Percentiles rank a stretch among this genome's conserved stretches.
Conservation (phyloP, 2,329 filamentous ascomycete species). For the Mariannaea elegans region DNA sequence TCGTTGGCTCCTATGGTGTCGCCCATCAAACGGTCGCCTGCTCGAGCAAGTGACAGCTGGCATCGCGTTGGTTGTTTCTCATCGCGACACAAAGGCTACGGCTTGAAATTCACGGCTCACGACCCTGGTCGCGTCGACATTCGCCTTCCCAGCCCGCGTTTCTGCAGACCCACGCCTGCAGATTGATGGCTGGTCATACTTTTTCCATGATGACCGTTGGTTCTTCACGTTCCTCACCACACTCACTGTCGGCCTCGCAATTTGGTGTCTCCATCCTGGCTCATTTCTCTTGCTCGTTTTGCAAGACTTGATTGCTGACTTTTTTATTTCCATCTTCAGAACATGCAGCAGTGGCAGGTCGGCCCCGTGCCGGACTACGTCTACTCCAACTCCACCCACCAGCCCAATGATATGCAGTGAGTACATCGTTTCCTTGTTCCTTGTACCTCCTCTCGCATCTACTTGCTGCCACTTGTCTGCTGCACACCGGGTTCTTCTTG, state of each 20-base stretch:
- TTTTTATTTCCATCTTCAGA: slow-evolving; percentile 49
- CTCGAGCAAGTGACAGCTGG: slow-evolving; percentile 8
- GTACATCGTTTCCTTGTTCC: slow-evolving; percentile 53
- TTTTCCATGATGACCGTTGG: slow-evolving; percentile 15
- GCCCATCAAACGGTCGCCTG: slow-evolving; percentile 3
- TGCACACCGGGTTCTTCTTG: slow-evolving; percentile 28
- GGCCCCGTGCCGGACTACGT: slow-evolving; percentile 68
- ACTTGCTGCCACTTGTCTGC: slow-evolving; percentile 26
- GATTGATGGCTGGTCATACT: slow-evolving; percentile 29
- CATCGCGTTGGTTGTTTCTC: slow-evolving; percentile 12
- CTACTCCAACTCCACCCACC: slow-evolving; percentile 63
- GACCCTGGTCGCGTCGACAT: slow-evolving; percentile 40
- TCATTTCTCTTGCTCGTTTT: slow-evolving; percentile 13
- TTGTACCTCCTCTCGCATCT: slow-evolving; percentile 38
- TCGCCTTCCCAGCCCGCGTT: slow-evolving; percentile 28
- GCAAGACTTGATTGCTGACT: slow-evolving; percentile 31
- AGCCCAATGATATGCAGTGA: slow-evolving; percentile 67
- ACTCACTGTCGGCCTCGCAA: slow-evolving; percentile 18
- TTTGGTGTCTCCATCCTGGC: slow-evolving; percentile 21
- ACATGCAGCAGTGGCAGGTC: slow-evolving; percentile 70
- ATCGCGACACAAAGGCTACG: slow-evolving; percentile 25
- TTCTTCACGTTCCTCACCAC: slow-evolving; percentile 22
- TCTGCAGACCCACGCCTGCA: slow-evolving; percentile 38
- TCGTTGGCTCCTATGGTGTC: slow-evolving; percentile 9
- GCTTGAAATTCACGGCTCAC: slow-evolving; percentile 23